Evolutionary conservation across 1,139 yeast species (phyloP), one percentile per base, ranked within the genome.

Genomic region (Geotrichum klebahnii): DNA sequence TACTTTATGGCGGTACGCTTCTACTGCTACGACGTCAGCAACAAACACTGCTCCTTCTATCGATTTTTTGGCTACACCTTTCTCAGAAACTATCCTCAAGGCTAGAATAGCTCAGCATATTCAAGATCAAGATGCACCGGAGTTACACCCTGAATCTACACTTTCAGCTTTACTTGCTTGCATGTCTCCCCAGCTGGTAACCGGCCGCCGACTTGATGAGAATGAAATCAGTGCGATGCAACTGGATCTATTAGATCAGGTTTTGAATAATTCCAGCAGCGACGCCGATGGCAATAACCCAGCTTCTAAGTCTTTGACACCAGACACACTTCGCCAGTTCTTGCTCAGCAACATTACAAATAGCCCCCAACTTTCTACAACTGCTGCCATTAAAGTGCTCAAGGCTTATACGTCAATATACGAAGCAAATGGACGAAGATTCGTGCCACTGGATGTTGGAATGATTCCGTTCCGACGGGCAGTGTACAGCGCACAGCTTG

Each of bases 391-490:
- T 20, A 22, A 28, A 9, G 36, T 44, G 4, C 29, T 44, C 12
- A 17, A 28, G 37, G 48, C 48, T 5, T 44, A 44, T 37, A 29
- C 17, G 10, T 42, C 46, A n/a, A 34, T 29, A 1, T 42, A 32
- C 34, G 24, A 12, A 16, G 17, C 23, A 17, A 28, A 28, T 3
- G 26, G 20, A 9, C 33, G 49, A 5, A 32, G 26, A 16, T 46
- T 19, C 29, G 50, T 48, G 9, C 52, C 54, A 3, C 10, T 48
- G 24, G 67, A 70, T 0, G 63, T 73, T 2, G 82, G 84, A 1
- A 68, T 82, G 66, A 75, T 84, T 22, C 84, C 90, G 0, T 77
- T 84, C 53, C 68, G 92, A 19, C 66, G 74, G 40, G 73, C 82
- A 5, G 66, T 84, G 1, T 81, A 75, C 66, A 73, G 78, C 55